Evolutionary conservation across 768 basidiomycete species (phyloP), one percentile per base, ranked within the genome.

Genomic region (Coprinellus aureogranulatus): DNA sequence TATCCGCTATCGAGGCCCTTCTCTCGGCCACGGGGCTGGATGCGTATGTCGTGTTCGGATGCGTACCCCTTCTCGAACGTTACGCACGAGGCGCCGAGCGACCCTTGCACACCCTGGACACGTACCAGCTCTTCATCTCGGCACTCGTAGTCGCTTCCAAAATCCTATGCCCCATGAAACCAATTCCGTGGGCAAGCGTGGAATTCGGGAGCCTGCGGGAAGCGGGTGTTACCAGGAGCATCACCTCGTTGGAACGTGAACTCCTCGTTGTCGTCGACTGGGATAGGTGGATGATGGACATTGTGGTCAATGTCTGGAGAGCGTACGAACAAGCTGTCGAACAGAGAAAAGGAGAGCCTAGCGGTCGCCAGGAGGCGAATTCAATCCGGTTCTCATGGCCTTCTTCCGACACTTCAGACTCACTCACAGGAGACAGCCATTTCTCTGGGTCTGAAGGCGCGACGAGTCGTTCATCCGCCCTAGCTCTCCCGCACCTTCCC

Each of bases 251-350:
- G 31, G 51, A 58, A 20, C 25, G 45, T 16, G 57, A 48, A 34
- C 53, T 58, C 23, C 28, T 58, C 20, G 47, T 58, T 16, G 44
- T 44, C 23, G 34, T 58, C 25, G 12, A 28, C 2, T 58, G 57
- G 57, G 57, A 58, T 20, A 30, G 37, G 18, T 52, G 52, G 2
- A 58, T 58, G 57, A 25, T 58, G 51, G 52, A 48, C 3, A 49
- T 58, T 11, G 57, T 58, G 12, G 51, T 53, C 16, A 51, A 53
- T 18, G 57, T 58, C 12, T 58, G 57, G 57, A 34, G 6, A 6
- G 57, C 57, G 12, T 58, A 53, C 31, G 31, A 52, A 14, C 18
- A 53, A 22, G 57, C 57, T 12, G 20, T 52, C 20, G 50, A 52
- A n/a, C 31, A 39, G 20, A 28, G 34, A 2, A 4, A 23, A 25